These are phyloP conservation scores for Fusarium sulawesiense DNA, from an alignment of 2,329 filamentous ascomycete genomes.

Conservation along the genomic window DNA sequence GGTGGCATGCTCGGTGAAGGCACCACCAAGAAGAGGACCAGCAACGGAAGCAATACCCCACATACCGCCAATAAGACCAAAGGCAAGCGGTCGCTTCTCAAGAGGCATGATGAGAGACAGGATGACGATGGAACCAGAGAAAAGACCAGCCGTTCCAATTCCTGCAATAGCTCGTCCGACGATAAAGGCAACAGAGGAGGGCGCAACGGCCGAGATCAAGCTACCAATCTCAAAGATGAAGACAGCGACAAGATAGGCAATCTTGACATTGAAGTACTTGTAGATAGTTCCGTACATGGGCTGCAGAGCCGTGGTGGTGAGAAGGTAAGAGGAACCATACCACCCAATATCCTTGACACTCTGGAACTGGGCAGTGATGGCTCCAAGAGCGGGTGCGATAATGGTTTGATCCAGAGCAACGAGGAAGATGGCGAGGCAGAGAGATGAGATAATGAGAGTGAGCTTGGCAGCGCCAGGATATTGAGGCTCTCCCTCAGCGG, in stretches of 20 bases:
- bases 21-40: slow-evolving; percentile 63
- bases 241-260: slow-evolving; percentile 56
- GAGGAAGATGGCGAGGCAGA: slow-evolving; percentile 61
- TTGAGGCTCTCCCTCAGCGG: slow-evolving; percentile 18
- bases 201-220: slow-evolving; percentile 58
- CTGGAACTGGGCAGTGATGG: slow-evolving; percentile 60
- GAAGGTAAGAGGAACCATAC: slow-evolving; percentile 63
- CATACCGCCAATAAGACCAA: slow-evolving; percentile 66
- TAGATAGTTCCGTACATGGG: slow-evolving; percentile 63
- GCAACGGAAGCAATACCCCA: slow-evolving; percentile 66
- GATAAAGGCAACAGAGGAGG: slow-evolving; percentile 61
- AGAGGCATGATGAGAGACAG: slow-evolving; percentile 63
- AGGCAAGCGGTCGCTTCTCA: slow-evolving; percentile 64
- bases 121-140: slow-evolving; percentile 63
- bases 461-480: slow-evolving; percentile 58
- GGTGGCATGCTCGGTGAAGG: slow-evolving; percentile 60
- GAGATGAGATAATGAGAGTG: slow-evolving; percentile 55
- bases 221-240: slow-evolving; percentile 60
- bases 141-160: slow-evolving; percentile 63
- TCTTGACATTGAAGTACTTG: slow-evolving; percentile 62
- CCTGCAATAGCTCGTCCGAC: slow-evolving; percentile 64
- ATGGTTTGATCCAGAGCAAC: slow-evolving; percentile 65
- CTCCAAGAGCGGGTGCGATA: slow-evolving; percentile 63
- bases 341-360: slow-evolving; percentile 63
- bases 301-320: slow-evolving; percentile 62